These are phyloP conservation scores for Bruguiera sexangula DNA, from an alignment of 345 rosid species.

Conservation along the genomic window DNA sequence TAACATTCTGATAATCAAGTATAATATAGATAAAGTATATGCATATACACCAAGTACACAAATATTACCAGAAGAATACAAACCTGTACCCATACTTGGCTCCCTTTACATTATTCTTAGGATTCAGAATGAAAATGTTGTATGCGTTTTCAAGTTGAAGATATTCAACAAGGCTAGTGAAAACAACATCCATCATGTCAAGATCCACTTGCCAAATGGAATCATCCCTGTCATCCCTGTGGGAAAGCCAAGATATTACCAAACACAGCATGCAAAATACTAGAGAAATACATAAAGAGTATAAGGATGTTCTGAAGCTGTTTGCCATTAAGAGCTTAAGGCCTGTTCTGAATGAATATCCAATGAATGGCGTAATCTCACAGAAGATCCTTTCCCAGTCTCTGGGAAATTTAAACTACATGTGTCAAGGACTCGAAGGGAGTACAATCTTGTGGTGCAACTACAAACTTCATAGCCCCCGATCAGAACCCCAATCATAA, in stretches of 20 bases:
- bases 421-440: no score
- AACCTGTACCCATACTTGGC: conserved; percentile 90
- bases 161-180: conserved; percentile 81
- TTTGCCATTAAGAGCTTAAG: no score
- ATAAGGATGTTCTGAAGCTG: neutral
- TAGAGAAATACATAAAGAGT: neutral
- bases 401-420: no score
- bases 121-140: conserved; percentile 84
- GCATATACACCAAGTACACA: neutral
- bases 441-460: no score
- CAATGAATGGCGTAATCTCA: no score
- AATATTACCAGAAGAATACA: conserved; percentile 17
- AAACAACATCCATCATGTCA: conserved; percentile 79
- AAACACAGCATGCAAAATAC: conserved; percentile 17
- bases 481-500: no score
- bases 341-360: no score
- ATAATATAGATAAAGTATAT: no score
- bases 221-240: conserved; percentile 56
- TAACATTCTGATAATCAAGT: no score
- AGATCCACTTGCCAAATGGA: conserved; percentile 80
- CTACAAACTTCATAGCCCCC: no score
- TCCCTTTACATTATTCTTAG: conserved; percentile 45
- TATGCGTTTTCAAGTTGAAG: conserved; percentile 86
- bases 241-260: conserved; percentile 19
- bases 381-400: no score